Base-by-base conservation (phyloP, 2,329 filamentous ascomycete species). In the Cryphonectria radicalis region DNA sequence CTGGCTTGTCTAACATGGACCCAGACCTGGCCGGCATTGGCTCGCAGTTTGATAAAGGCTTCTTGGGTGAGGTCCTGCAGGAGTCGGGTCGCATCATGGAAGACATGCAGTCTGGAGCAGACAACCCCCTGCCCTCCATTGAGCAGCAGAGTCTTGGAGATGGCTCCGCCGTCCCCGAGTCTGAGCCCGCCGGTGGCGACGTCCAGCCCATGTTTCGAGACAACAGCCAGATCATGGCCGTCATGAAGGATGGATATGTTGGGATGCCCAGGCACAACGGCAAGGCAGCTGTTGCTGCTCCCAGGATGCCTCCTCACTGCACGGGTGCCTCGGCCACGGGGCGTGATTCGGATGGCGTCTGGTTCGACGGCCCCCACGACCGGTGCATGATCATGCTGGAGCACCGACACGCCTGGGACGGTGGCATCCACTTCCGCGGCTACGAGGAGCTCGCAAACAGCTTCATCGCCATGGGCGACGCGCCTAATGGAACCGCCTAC, bases 351-450 rank as follows among this genome's bases (percentile, higher is more conserved):
- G n/a, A 64, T 25, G 62, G 62, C 40, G 50, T 70, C 19, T 71
- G 67, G 69, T 69, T 71, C 69, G 43, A 13, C 53, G 25, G 66
- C 42, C 40, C 37, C 11, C 72, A 73, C 69, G 72, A 71, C 59
- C 11, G 1, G 19, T 73, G 72, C 67, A 17, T 28, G 8, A 57
- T 73, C n/a, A 1, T 14, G 5, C n/a, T 43, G 42, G 42, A 46
- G 37, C 72, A 73, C 69, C 63, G 69, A 22, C 72, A 73, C 72
- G 67, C 69, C 40, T 43, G 37, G 32, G 63, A 62, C 50, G 67
- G 72, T 10, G 66, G 69, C 22, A 43, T 73, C 8, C 37, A 60
- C 35, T 73, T 73, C 69, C 25, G 14, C 37, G 35, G 22, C 63
- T 43, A 46, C 4, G 0, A 13, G 11, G 10, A 22, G 50, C 35